phyloP scores from a whole-genome alignment of 2,329 filamentous ascomycete species.

The Botrytis fabae region DNA sequence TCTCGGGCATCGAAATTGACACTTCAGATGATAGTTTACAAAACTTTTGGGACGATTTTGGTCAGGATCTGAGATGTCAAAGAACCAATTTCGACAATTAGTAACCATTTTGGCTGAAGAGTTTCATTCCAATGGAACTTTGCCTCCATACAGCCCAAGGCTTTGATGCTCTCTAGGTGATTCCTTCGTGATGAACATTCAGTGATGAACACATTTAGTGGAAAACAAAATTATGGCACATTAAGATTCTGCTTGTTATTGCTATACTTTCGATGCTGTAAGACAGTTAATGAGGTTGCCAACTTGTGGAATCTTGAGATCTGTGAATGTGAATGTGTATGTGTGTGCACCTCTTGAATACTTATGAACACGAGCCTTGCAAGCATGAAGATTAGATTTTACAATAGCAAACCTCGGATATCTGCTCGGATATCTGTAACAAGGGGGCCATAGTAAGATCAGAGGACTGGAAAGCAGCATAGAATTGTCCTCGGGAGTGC shows the following conservation, averaged over 20 bases:
- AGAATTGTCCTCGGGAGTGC: not conserved
- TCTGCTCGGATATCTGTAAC: not conserved
- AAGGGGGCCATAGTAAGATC: not conserved
- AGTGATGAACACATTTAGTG: not conserved
- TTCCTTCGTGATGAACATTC: not conserved
- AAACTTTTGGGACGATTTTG: not conserved
- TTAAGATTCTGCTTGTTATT: not conserved
- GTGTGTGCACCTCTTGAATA: not conserved
- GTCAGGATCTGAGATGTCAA: not conserved
- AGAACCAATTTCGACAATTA: not conserved
- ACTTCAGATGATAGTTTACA: not conserved
- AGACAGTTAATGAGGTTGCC: not conserved
- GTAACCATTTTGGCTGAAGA: not conserved
- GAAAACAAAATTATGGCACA: not conserved
- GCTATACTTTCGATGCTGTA: not conserved
- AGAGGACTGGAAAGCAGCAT: not conserved
- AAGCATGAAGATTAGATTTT: not conserved
- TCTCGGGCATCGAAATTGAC: not conserved
- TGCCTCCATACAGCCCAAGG: not conserved
- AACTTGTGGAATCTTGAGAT: not conserved
- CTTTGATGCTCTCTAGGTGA: accelerated
- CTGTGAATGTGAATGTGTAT: not conserved
- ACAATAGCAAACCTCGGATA: not conserved
- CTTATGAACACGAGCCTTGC: not conserved
- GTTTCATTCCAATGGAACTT: not conserved